Evolutionary conservation across 129 eudicot species (phyloP).

Genomic region (Rutidosis leptorrhynchoides): DNA sequence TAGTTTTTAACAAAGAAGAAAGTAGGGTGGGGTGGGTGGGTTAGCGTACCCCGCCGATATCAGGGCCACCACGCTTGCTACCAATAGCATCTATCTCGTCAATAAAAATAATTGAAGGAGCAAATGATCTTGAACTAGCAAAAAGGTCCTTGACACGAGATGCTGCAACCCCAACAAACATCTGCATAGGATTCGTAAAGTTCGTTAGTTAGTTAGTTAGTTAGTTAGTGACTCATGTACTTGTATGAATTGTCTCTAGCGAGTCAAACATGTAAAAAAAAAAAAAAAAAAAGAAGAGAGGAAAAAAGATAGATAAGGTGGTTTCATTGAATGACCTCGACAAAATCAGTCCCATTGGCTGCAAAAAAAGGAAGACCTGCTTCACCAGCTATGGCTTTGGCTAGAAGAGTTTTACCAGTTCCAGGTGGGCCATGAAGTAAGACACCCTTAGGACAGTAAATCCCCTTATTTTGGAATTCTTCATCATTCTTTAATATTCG

Average conservation of each 20-base stretch:
- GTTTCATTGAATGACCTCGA: conserved; percentile 85
- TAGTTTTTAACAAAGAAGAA: too few species aligned
- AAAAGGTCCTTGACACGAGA: conserved; percentile 96
- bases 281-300: too few species aligned
- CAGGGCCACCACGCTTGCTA: conserved; percentile 99
- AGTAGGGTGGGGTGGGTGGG: too few species aligned
- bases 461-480: conserved; percentile 80
- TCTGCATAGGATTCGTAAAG: conserved; percentile 42
- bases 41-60: conserved; percentile 85
- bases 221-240: not conserved
- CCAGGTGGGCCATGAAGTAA: conserved; percentile 99
- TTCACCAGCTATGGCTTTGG: conserved; percentile 98
- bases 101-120: conserved; percentile 92
- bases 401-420: conserved; percentile 94
- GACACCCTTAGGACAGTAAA: conserved; percentile 95
- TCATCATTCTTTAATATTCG: conserved; percentile 75
- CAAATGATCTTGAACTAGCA: conserved; percentile 74
- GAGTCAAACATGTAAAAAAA: not conserved
- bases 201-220: too few species aligned
- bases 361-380: conserved; percentile 98
- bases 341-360: conserved; percentile 95
- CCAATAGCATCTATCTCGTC: conserved; percentile 99
- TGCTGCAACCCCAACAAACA: conserved; percentile 98
- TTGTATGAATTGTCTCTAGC: not conserved
- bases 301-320: not conserved